Base-by-base conservation (phyloP, 176 grass and related monocot species). In the Oryza officinalis region DNA sequence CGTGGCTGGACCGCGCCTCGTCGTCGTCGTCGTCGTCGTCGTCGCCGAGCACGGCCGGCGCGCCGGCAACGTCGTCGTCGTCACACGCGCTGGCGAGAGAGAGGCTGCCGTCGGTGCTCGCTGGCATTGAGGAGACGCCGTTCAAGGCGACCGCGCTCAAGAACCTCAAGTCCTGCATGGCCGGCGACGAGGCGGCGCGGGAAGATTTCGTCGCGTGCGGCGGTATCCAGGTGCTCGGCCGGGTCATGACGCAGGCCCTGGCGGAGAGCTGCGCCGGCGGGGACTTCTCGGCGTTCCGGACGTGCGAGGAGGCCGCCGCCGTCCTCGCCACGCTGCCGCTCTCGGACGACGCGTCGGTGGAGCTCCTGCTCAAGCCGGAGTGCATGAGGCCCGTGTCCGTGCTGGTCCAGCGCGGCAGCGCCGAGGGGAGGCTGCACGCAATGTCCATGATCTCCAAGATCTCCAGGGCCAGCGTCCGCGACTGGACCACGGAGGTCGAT, bases 341-440 rank as follows among this genome's bases (percentile, higher is more conserved):
- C 1, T 64, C 57, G 1, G 91, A 91, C 11, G 71, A 64, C 27
- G 71, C 33, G 11, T 92, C 91, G 17, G 72, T 86, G 41, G 91
- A 73, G 23, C 77, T 86, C 68, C 61, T 97, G 20, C 79, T 88
- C 22, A 59, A 32, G 50, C 89, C 91, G 6, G 84, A 97, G 47
- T 87, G 84, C 79, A 86, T 94, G 79, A 78, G 70, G 71, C 85
- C 91, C 27, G 67, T 92, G 77, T 82, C 77, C 27, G 76, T 75
- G 44, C 86, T 97, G 8, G 74, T 97, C 40, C 91, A 94, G 65
- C 86, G 89, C 63, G 94, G 94, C 49, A 88, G 91, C 87, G 82
- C 90, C 41, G 94, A 92, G 23, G 87, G 91, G 8, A 86, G 94
- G 65, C 46, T 90, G 37, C 82, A 91, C 82, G 87, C 91, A 18